Percentiles rank a stretch among this genome's conserved stretches.
phyloP scores from a whole-genome alignment of 164 flowering plant species.

The Echeveria elegans region DNA sequence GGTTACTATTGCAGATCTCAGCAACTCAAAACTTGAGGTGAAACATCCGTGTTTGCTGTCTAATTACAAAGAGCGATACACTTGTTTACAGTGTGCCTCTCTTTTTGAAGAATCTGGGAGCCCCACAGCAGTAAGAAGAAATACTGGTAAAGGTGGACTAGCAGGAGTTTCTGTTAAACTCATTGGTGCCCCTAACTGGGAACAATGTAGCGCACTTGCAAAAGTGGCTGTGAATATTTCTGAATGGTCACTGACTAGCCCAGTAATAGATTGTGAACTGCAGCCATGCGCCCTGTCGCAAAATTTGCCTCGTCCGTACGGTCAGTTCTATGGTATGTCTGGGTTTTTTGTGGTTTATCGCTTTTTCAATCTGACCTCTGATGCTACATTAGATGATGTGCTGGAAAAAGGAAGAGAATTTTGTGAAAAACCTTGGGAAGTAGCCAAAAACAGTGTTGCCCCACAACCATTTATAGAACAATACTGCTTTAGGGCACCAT shows the following conservation, averaged over 20 bases:
- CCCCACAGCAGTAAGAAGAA: conserved; percentile 33
- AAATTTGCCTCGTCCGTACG: conserved; percentile 59
- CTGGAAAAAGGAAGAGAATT: conserved; percentile 75
- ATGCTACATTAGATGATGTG: conserved; percentile 78
- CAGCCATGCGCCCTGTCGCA: conserved; percentile 80
- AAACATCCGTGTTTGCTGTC: conserved; percentile 85
- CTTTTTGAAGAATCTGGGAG: conserved; percentile 39
- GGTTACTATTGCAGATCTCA: conserved; percentile 25
- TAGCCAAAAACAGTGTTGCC: conserved; percentile 69
- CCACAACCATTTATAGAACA: conserved; percentile 97
- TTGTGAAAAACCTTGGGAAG: conserved; percentile 75
- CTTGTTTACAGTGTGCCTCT: conserved; percentile 59
- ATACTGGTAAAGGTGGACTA: conserved; percentile 35
- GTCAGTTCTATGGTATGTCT: conserved; percentile 84
- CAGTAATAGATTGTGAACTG: conserved; percentile 71
- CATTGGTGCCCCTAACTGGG: conserved; percentile 79
- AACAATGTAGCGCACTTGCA: conserved; percentile 69
- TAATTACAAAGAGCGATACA: conserved; percentile 65
- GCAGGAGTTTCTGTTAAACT: conserved; percentile 45
- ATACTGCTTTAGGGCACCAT: conserved; percentile 96
- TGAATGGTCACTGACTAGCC: conserved; percentile 63
- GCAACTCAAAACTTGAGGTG: conserved; percentile 45
- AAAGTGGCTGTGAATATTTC: conserved; percentile 75
- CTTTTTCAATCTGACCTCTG: conserved; percentile 73
- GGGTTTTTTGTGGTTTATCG: conserved; percentile 92